Conservation (phyloP, 768 basidiomycete species). For the Leucosporidium creatinivorum region DNA sequence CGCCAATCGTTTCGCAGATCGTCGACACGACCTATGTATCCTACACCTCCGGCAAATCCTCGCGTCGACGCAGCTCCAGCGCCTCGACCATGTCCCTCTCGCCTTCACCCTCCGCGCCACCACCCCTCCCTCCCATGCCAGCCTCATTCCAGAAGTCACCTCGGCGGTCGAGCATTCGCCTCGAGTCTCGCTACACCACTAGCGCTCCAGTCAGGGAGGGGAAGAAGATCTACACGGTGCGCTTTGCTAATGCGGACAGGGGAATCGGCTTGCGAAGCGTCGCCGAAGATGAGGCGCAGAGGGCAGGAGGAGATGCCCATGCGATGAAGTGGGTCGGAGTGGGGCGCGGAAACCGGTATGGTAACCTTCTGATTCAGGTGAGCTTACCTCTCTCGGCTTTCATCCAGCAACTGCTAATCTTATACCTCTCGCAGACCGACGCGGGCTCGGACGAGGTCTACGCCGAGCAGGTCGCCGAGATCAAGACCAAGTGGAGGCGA, state of each 20-base stretch:
- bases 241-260: conserved; percentile 19
- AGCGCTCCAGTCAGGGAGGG: neutral
- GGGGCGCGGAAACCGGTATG: conserved; percentile 8
- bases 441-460: conserved; percentile 13
- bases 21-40: conserved; percentile 13
- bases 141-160: neutral
- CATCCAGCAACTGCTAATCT: neutral
- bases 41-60: neutral
- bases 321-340: conserved; percentile 17
- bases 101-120: no score
- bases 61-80: no score
- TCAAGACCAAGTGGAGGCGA: conserved; percentile 24
- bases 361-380: conserved; percentile 7
- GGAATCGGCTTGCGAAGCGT: conserved; percentile 20
- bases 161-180: neutral
- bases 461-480: conserved; percentile 14
- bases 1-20: conserved; percentile 13
- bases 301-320: neutral
- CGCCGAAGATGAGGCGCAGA: conserved; percentile 14
- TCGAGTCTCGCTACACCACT: neutral
- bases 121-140: no score
- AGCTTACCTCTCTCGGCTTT: neutral
- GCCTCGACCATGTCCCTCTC: no score
- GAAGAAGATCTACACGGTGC: conserved; percentile 8
- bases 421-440: neutral